Conservation (phyloP, 1,284 basidiomycete species). For the Rugiboletus extremiorientalis region DNA sequence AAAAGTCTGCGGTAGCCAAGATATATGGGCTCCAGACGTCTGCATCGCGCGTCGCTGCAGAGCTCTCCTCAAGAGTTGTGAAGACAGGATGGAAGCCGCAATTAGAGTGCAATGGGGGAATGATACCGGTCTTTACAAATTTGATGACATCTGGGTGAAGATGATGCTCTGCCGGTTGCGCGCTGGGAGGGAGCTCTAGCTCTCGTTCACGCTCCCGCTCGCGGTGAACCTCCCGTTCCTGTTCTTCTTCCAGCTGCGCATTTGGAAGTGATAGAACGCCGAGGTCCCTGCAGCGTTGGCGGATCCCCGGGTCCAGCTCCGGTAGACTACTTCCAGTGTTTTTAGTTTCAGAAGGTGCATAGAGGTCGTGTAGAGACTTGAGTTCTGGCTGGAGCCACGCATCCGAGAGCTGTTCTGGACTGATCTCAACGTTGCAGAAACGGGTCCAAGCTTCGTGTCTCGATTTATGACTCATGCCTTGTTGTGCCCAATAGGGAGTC, state of each 20-base stretch:
- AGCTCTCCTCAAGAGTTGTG: constrained; percentile 1
- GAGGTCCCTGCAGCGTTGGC: neutral
- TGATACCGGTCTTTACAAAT: constrained; percentile 23
- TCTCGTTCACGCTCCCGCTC: constrained; percentile 1
- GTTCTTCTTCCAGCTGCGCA: neutral
- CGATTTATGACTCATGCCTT: constrained; percentile 40
- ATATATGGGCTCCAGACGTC: constrained; percentile 15
- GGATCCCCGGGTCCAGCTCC: constrained; percentile 13
- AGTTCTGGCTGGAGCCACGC: constrained; percentile 39
- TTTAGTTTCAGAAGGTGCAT: constrained; percentile 16
- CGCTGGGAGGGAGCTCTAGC: neutral
- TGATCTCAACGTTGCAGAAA: constrained; percentile 2
- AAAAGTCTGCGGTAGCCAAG: constrained; percentile 28
- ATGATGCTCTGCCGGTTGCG: neutral
- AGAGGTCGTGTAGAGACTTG: constrained; percentile 38
- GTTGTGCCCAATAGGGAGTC: constrained; percentile 44
- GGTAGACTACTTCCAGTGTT: too few species aligned
- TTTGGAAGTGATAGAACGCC: neutral
- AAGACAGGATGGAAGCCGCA: constrained; percentile 11
- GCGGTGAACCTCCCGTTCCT: neutral
- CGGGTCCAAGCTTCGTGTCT: constrained; percentile 33
- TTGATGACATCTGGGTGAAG: constrained; percentile 9
- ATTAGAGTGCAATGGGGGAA: neutral
- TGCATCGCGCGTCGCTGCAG: neutral
- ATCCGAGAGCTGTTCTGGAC: constrained; percentile 13